phyloP scores from a whole-genome alignment of 1,139 yeast genomes.

The Spathaspora sp. region DNA sequence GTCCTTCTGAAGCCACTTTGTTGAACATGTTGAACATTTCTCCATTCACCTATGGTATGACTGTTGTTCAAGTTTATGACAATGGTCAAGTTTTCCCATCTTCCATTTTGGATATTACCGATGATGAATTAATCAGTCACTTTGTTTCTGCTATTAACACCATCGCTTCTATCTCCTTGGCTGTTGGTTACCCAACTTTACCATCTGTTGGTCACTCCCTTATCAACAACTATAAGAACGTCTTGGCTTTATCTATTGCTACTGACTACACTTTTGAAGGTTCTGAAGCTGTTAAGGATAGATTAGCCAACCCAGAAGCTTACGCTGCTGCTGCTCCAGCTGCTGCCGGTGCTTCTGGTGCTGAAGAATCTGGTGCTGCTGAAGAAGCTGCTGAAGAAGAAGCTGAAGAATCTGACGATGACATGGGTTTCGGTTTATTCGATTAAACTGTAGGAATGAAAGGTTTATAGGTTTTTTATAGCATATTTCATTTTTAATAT shows the following conservation, averaged over 20 bases:
- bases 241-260: slow-evolving; percentile 96
- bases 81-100: slow-evolving; percentile 98
- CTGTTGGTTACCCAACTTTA: slow-evolving; percentile 98
- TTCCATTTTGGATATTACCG: slow-evolving; percentile 96
- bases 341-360: slow-evolving; percentile 84
- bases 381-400: slow-evolving; percentile 73
- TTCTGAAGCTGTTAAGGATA: slow-evolving; percentile 98
- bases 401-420: slow-evolving; percentile 69
- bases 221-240: slow-evolving; percentile 99
- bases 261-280: slow-evolving; percentile 99
- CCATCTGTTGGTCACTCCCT: slow-evolving; percentile 99
- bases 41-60: slow-evolving; percentile 99
- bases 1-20: slow-evolving; percentile 99
- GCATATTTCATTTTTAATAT: background rate
- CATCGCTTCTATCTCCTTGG: slow-evolving; percentile 95
- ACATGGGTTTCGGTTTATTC: slow-evolving; percentile 99
- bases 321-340: slow-evolving; percentile 99
- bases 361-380: slow-evolving; percentile 60
- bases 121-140: slow-evolving; percentile 91
- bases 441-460: slow-evolving; percentile 57
- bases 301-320: slow-evolving; percentile 79
- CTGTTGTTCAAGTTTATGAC: slow-evolving; percentile 96
- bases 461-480: slow-evolving; percentile 1
- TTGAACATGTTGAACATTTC: slow-evolving; percentile 99
- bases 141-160: slow-evolving; percentile 89